Evolutionary conservation across 139 green algal species (phyloP), one percentile per base, ranked within the genome.

Genomic region (Coelastrella sp.): DNA sequence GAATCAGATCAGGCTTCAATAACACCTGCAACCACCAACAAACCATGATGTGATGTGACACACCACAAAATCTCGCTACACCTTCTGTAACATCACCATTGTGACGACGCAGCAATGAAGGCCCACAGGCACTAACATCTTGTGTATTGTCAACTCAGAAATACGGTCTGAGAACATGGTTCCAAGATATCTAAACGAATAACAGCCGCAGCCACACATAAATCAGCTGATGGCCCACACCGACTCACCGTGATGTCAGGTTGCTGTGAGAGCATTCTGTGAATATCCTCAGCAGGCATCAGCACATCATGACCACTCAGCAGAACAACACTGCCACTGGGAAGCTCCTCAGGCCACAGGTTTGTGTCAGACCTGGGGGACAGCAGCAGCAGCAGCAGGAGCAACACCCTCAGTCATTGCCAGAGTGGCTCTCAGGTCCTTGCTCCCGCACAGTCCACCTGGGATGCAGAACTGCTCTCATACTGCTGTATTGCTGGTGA

Each of bases 41-140:
- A n/a, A n/a, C n/a, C n/a, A n/a, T 66, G 13, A 83, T 16, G 6
- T 5, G 3, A 54, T 68, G 7, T 95, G 76, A 96, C 97, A 93
- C 97, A 97, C 91, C 32, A 94, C 77, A 22, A 66, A 11, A 7
- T 68, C 7, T 57, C 20, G 23, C 8, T 13, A 80, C 22, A 57
- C 14, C 22, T 59, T 7, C n/a, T 13, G 13, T 16, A 19, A 8
- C 22, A 19, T 7, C 74, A 80, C 8, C 74, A 80, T 57, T 59
- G 7, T 71, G 10, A 68, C n/a, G 6, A n/a, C 0, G 20, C 7
- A 54, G 17, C 3, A 66, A 77, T 6, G n/a, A n/a, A n/a, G n/a
- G n/a, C n/a, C n/a, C n/a, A n/a, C n/a, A n/a, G n/a, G n/a, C n/a
- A n/a, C n/a, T n/a, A n/a, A n/a, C n/a, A n/a, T n/a, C n/a, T n/a